Conservation (phyloP, 805 yeast species). For the Saccharomycopsis oosterbeekiorum region DNA sequence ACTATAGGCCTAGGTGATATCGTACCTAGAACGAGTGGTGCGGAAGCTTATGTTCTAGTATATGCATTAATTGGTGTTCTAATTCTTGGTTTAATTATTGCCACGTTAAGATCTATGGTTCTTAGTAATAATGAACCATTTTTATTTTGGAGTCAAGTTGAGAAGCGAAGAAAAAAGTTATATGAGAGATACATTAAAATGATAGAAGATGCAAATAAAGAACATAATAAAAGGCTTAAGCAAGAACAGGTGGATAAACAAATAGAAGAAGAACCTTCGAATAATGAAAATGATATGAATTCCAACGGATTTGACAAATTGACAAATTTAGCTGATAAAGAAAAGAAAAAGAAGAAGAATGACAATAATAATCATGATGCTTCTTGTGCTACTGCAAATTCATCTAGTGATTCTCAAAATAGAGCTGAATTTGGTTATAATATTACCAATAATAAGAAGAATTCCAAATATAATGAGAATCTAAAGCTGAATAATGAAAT, state of each 20-base stretch:
- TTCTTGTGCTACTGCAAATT: background rate
- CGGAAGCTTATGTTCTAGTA: constrained; percentile 48
- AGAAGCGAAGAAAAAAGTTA: constrained; percentile 34
- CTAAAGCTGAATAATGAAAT: background rate
- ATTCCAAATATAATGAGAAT: background rate
- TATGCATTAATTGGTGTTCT: constrained; percentile 66
- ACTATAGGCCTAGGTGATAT: constrained; percentile 81
- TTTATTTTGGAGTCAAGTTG: constrained; percentile 56
- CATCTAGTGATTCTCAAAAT: background rate
- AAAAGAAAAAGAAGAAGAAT: background rate
- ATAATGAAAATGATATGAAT: background rate
- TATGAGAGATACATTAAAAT: constrained; percentile 21
- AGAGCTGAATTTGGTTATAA: background rate
- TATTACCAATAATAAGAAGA: background rate
- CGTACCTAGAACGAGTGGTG: constrained; percentile 41
- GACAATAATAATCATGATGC: background rate
- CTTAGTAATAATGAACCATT: constrained; percentile 53
- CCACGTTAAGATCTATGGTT: constrained; percentile 59
- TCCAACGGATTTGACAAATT: background rate
- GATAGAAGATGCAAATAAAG: constrained; percentile 3
- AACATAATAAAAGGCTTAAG: constrained; percentile 8
- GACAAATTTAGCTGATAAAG: background rate
- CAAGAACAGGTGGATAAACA: background rate
- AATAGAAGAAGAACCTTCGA: background rate
- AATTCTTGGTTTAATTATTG: constrained; percentile 61